Evolutionary conservation across 129 eudicot species (phyloP).

Genomic region (Chrysanthemum makinoi): DNA sequence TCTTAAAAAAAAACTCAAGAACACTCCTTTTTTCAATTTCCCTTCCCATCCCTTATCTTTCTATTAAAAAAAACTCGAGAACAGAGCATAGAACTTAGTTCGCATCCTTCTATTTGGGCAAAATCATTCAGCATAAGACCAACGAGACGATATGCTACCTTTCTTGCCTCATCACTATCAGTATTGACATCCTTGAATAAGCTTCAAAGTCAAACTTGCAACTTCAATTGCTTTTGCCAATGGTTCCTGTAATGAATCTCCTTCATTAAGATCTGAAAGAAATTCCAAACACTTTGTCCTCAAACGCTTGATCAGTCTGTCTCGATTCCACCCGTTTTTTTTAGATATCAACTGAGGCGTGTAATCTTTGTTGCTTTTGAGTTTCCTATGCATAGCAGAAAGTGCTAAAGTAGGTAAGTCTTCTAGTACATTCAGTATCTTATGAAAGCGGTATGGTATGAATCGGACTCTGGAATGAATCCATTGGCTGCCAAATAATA

Average conservation of each 20-base stretch:
- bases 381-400: no score
- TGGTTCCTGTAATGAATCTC: conserved; percentile 41
- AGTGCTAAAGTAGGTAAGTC: no score
- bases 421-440: no score
- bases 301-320: conserved; percentile 27
- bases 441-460: no score
- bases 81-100: conserved; percentile 31
- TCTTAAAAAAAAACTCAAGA: no score
- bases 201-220: conserved; percentile 49
- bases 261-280: conserved; percentile 40
- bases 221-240: conserved; percentile 61
- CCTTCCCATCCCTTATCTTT: no score
- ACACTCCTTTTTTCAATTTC: no score
- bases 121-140: conserved; percentile 54
- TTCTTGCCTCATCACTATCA: conserved; percentile 74
- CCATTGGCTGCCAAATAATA: background rate
- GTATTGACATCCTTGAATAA: conserved; percentile 36
- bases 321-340: conserved; percentile 21
- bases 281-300: conserved; percentile 3
- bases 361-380: no score
- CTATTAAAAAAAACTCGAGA: no score
- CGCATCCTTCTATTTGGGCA: conserved; percentile 44
- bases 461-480: conserved; percentile 26
- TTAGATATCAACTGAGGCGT: no score
- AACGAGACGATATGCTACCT: conserved; percentile 50